A percentile compares a stretch with the other conserved stretches of the same genome.
These are phyloP conservation scores for Quillaja saponaria DNA, from an alignment of 306 rosid species.

Conservation along the genomic window DNA sequence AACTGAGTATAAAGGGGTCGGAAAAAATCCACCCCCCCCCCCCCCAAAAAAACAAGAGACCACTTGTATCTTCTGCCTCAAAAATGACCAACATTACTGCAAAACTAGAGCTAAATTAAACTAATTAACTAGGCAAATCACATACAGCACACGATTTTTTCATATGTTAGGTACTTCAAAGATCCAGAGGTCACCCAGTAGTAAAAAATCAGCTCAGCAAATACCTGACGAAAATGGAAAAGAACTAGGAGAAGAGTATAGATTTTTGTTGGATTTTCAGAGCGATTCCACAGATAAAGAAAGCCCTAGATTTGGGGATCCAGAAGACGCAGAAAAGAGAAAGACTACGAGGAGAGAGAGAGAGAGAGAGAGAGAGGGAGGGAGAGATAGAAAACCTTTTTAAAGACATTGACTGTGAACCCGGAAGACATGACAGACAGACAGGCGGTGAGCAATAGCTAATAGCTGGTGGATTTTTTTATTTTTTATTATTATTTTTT, in stretches of 20 bases:
- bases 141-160: background rate
- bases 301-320: conserved; percentile 88
- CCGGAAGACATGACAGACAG: conserved; percentile 45
- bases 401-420: conserved; percentile 55
- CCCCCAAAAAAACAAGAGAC: background rate
- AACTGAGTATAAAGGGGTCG: background rate
- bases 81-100: conserved; percentile 12
- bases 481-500: no score
- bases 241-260: background rate
- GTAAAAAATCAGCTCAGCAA: conserved; percentile 10
- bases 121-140: conserved; percentile 18
- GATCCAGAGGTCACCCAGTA: conserved; percentile 28
- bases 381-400: conserved; percentile 40
- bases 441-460: no score
- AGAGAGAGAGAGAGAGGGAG: background rate
- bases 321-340: conserved; percentile 12
- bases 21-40: no score
- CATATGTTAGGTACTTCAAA: background rate
- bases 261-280: conserved; percentile 15
- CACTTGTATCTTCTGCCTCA: background rate
- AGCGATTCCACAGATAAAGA: conserved; percentile 15
- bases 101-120: conserved; percentile 21
- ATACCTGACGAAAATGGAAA: conserved; percentile 23
- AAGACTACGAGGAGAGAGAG: no score
- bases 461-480: no score